Evolutionary conservation across 768 basidiomycete genomes (phyloP).

Genomic region (Termitomyces sp.): DNA sequence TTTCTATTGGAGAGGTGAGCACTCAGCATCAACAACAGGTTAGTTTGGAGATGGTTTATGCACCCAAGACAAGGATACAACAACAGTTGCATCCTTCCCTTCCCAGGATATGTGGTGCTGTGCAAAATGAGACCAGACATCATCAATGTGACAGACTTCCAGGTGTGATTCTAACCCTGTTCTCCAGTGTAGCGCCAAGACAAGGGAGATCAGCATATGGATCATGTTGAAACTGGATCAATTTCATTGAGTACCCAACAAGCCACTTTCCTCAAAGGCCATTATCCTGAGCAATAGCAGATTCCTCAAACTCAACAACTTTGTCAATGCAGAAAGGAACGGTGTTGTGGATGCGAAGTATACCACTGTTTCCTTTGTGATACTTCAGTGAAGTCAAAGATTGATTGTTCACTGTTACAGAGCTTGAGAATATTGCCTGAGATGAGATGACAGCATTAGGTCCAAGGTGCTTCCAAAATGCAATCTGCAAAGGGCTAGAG

Average conservation of each 20-base stretch:
- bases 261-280: background rate
- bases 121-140: background rate
- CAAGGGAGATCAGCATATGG: background rate
- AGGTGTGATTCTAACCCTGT: background rate
- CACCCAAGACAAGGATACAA: background rate
- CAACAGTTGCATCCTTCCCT: background rate
- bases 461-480: background rate
- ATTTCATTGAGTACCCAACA: background rate
- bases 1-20: no score
- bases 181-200: background rate
- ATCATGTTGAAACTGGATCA: background rate
- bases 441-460: background rate
- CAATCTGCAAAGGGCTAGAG: background rate
- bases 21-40: no score
- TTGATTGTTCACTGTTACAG: background rate
- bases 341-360: background rate
- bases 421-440: background rate
- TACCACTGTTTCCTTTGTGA: background rate
- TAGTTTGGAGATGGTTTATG: no score
- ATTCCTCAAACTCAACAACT: background rate
- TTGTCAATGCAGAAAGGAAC: background rate
- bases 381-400: background rate
- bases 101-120: background rate
- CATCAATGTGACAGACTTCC: background rate
- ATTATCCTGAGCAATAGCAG: background rate